Percentiles rank a stretch among this genome's conserved stretches.
These are phyloP conservation scores for Alliaria petiolata DNA, from an alignment of 345 rosid species.

Conservation along the genomic window DNA sequence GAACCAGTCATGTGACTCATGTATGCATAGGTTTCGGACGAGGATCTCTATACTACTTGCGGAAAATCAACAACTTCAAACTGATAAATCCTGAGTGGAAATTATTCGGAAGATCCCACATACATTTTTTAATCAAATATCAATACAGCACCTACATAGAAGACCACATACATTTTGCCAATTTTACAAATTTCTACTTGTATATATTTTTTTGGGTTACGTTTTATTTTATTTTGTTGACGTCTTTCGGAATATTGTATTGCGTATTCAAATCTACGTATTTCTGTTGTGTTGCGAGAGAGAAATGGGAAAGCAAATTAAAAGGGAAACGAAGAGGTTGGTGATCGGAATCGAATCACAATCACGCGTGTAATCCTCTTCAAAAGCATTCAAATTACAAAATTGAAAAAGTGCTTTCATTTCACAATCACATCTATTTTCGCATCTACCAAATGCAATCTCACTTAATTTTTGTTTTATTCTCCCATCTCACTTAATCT, in stretches of 20 bases:
- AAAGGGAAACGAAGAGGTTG: background rate
- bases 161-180: no score
- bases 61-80: background rate
- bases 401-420: background rate
- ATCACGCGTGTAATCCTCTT: slow-evolving; percentile 18
- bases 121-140: background rate
- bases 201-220: background rate
- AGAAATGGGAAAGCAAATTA: background rate
- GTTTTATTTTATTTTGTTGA: background rate
- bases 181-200: background rate
- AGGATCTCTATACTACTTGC: background rate
- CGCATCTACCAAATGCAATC: slow-evolving; percentile 11
- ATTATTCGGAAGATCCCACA: background rate
- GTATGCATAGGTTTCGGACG: background rate
- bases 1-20: background rate
- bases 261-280: no score
- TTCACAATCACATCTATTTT: background rate
- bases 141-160: background rate
- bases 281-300: no score
- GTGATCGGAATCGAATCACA: slow-evolving; percentile 27
- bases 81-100: background rate
- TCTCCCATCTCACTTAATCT: background rate
- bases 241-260: background rate
- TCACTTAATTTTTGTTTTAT: slow-evolving; percentile 9
- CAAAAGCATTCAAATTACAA: background rate